These are phyloP conservation scores for Punctularia strigosozonata DNA, from an alignment of 768 basidiomycete species.

Conservation along the genomic window DNA sequence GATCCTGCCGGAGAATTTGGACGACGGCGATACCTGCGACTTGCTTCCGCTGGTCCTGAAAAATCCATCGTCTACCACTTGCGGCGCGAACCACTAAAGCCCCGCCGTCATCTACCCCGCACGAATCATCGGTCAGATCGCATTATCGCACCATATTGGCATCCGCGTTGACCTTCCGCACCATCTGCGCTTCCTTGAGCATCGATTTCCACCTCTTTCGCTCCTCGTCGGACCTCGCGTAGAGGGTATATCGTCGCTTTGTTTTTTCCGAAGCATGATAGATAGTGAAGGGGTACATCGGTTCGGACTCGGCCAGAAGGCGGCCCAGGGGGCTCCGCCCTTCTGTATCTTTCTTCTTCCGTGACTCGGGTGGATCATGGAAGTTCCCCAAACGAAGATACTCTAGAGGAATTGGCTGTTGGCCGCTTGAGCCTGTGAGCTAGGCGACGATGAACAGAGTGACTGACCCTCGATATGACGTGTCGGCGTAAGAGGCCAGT, in stretches of 20 bases:
- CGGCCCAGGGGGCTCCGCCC: slow-evolving; percentile 46
- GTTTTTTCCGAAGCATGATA: slow-evolving; percentile 52
- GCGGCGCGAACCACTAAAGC: slow-evolving; percentile 54
- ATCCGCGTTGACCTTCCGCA: slow-evolving; percentile 56
- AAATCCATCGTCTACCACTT: slow-evolving; percentile 43
- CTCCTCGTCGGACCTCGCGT: slow-evolving; percentile 41
- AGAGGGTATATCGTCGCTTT: slow-evolving; percentile 61
- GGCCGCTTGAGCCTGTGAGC: slow-evolving; percentile 2
- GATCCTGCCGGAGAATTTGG: slow-evolving; percentile 46
- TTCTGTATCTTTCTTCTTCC: slow-evolving; percentile 45
- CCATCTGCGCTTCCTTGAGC: slow-evolving; percentile 48
- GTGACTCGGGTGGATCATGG: slow-evolving; percentile 41
- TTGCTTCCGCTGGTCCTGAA: slow-evolving; percentile 52
- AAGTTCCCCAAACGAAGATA: slow-evolving; percentile 68
- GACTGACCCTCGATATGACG: slow-evolving; percentile 55
- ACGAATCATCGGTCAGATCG: background rate
- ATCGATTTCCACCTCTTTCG: slow-evolving; percentile 54
- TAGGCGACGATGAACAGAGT: background rate
- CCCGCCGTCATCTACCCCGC: background rate
- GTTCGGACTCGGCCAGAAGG: slow-evolving; percentile 36
- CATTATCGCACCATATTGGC: slow-evolving; percentile 49
- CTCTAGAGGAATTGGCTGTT: slow-evolving; percentile 68
- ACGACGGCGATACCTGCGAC: too few relatives aligned
- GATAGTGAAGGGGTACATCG: slow-evolving; percentile 68
- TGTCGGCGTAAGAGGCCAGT: slow-evolving; percentile 36